A percentile compares a stretch with the other conserved stretches of the same genome.
phyloP scores from a whole-genome alignment of 345 rosid species.

The Murraya koenigii region DNA sequence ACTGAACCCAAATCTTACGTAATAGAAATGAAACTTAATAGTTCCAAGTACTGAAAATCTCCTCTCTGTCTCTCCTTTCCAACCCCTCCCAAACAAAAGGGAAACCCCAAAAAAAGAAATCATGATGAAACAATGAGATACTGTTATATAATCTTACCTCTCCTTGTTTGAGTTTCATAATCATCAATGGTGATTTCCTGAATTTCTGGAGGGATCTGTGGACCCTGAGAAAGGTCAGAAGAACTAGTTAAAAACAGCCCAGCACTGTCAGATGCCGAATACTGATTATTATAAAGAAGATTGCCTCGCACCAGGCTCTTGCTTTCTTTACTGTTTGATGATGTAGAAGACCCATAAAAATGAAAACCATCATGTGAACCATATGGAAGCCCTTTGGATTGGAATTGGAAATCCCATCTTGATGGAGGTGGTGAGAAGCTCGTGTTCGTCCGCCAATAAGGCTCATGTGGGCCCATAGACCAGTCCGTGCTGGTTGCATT shows the following conservation, averaged over 20 bases:
- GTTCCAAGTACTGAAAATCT: background rate
- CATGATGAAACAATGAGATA: background rate
- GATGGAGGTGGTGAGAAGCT: slow-evolving; percentile 61
- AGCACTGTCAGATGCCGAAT: slow-evolving; percentile 37
- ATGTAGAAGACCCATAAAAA: slow-evolving; percentile 50
- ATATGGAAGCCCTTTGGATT: slow-evolving; percentile 39
- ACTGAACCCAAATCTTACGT: background rate
- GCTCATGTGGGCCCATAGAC: slow-evolving; percentile 56
- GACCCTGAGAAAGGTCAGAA: slow-evolving; percentile 44
- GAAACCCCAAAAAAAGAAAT: background rate
- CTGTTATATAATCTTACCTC: slow-evolving; percentile 31
- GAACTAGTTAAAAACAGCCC: slow-evolving; percentile 39
- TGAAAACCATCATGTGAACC: slow-evolving; percentile 32
- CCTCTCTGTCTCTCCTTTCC: no score
- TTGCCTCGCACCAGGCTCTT: slow-evolving; percentile 38
- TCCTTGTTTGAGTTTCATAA: slow-evolving; percentile 35
- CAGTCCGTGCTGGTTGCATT: slow-evolving; percentile 43
- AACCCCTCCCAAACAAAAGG: background rate
- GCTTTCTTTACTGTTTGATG: slow-evolving; percentile 56
- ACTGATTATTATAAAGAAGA: slow-evolving; percentile 26
- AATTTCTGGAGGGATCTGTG: slow-evolving; percentile 55
- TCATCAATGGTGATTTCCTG: slow-evolving; percentile 44
- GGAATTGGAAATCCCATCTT: slow-evolving; percentile 50
- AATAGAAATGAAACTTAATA: background rate
- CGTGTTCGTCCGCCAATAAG: slow-evolving; percentile 57